Evolutionary conservation across 306 rosid species (phyloP).

Genomic region (Geum urbanum): DNA sequence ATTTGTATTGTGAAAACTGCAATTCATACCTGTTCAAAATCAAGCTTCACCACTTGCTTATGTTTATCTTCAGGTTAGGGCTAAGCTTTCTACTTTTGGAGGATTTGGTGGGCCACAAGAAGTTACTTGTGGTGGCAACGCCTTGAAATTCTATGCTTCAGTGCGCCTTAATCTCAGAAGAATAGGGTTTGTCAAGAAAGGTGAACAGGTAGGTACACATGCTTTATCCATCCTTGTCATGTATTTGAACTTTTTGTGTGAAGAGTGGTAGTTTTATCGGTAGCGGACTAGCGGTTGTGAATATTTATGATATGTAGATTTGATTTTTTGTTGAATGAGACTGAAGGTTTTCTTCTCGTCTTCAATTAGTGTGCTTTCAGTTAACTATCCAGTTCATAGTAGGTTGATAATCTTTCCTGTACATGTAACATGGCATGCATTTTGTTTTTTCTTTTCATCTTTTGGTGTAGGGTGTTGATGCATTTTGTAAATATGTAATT

Average conservation of each 20-base stretch:
- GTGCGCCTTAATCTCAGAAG: constrained; percentile 72
- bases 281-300: not conserved
- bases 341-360: not conserved
- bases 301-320: not conserved
- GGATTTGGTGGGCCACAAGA: constrained; percentile 86
- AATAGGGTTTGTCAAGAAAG: constrained; percentile 70
- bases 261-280: not conserved
- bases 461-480: constrained; percentile 3
- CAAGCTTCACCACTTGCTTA: not conserved
- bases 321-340: not conserved
- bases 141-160: constrained; percentile 88
- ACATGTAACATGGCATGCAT: not conserved
- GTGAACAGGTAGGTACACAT: constrained; percentile 81
- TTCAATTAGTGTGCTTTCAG: not conserved
- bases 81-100: constrained; percentile 80
- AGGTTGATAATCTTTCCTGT: not conserved
- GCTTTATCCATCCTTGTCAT: not conserved
- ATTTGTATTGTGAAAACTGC: not conserved
- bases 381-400: not conserved
- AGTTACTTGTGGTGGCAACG: constrained; percentile 93
- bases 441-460: not conserved
- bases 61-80: constrained; percentile 56
- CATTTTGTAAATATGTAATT: constrained; percentile 9
- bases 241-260: not conserved
- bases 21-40: not conserved